Percentiles rank a stretch among this genome's conserved stretches.
Conservation (phyloP, 2,329 filamentous ascomycete genomes). For the Phialophora macrospora region DNA sequence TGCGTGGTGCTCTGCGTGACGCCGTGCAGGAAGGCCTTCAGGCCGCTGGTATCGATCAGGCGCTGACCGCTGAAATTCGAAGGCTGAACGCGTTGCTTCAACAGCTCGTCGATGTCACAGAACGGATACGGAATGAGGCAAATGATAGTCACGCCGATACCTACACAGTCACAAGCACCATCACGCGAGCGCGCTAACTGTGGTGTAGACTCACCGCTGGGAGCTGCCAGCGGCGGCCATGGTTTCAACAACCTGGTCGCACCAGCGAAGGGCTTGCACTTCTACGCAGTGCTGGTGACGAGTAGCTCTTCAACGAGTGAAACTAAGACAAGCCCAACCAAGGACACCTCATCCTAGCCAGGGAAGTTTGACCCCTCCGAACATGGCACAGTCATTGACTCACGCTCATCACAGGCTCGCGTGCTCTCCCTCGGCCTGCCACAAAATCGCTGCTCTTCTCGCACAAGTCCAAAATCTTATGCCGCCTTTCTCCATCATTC, state of each 20-base stretch:
- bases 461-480: no score
- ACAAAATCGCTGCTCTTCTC: no score
- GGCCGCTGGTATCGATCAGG: constrained; percentile 3
- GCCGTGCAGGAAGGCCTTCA: constrained; percentile 12
- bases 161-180: constrained; percentile 18
- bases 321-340: constrained; percentile 25
- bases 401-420: constrained; percentile 8
- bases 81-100: constrained; percentile 10
- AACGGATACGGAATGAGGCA: neutral
- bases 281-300: constrained; percentile 31
- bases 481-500: no score
- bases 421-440: no score
- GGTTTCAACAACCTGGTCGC: constrained; percentile 13
- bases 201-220: constrained; percentile 19
- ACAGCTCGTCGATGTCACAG: neutral
- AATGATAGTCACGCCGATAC: constrained; percentile 2
- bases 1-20: constrained; percentile 12
- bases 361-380: constrained; percentile 10
- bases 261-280: constrained; percentile 28
- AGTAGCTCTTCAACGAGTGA: constrained; percentile 27
- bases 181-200: constrained; percentile 17
- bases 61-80: constrained; percentile 11
- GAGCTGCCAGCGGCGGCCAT: constrained; percentile 15
- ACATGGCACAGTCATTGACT: constrained; percentile 13
- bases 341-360: constrained; percentile 20